Evolutionary conservation across 768 basidiomycete species (phyloP).

Genomic region (Ephemerocybe angulata): DNA sequence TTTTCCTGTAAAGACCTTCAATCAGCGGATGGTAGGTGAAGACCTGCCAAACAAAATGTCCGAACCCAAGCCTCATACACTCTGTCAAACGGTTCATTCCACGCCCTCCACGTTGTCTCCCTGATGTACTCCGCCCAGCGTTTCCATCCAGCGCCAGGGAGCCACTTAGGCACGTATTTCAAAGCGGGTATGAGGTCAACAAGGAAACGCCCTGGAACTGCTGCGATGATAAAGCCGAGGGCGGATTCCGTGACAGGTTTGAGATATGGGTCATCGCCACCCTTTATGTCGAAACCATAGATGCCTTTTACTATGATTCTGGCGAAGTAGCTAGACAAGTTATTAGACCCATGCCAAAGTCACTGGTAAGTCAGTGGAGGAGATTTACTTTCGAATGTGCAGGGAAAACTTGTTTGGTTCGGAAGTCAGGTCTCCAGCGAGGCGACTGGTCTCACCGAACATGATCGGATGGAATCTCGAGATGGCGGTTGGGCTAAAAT

Average conservation of each 20-base stretch:
- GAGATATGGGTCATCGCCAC: constrained; percentile 33
- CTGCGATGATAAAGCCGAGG: constrained; percentile 18
- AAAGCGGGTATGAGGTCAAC: constrained; percentile 17
- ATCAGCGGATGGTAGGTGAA: background rate
- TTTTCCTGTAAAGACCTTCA: background rate
- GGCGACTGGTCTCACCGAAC: background rate
- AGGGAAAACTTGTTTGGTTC: background rate
- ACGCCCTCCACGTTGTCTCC: background rate
- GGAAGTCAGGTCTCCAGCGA: background rate
- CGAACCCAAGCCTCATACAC: background rate
- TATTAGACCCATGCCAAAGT: background rate
- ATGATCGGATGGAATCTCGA: constrained; percentile 14
- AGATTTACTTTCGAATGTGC: background rate
- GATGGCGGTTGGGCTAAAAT: constrained; percentile 18
- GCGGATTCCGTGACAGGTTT: constrained; percentile 27
- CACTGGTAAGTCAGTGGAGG: background rate
- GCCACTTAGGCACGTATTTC: constrained; percentile 31
- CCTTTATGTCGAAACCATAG: constrained; percentile 28
- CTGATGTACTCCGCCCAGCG: constrained; percentile 11
- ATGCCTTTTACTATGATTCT: constrained; percentile 19
- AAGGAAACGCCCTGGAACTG: constrained; percentile 16
- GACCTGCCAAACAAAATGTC: background rate
- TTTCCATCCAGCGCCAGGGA: constrained; percentile 35
- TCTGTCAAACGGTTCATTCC: constrained; percentile 1
- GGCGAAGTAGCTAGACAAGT: background rate